Evolutionary conservation across 2,329 filamentous ascomycete genomes (phyloP).

Genomic region (Didymella sp.): DNA sequence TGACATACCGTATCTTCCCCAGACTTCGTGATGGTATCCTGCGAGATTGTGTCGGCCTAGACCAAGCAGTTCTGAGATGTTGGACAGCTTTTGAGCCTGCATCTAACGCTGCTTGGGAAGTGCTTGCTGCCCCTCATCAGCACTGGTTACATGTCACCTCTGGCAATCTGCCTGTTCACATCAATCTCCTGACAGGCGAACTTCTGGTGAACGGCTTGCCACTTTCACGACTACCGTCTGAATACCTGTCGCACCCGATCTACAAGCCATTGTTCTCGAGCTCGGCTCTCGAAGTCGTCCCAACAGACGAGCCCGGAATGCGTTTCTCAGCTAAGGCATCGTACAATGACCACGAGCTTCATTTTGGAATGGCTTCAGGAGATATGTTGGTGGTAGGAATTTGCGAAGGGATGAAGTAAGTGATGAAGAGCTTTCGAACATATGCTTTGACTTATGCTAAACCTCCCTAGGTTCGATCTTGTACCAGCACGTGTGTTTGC

Average conservation of each 20-base stretch:
- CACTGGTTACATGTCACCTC: slow-evolving; percentile 45
- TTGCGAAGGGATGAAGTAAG: slow-evolving; percentile 9
- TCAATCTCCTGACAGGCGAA: slow-evolving; percentile 60
- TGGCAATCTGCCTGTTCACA: slow-evolving; percentile 40
- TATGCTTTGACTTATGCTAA: too few relatives aligned
- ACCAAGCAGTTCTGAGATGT: slow-evolving; percentile 23
- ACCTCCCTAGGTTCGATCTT: slow-evolving; percentile 33
- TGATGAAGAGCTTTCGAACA: too few relatives aligned
- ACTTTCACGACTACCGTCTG: slow-evolving; percentile 55
- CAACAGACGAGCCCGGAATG: slow-evolving; percentile 51
- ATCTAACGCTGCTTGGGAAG: slow-evolving; percentile 16
- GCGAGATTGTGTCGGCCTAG: slow-evolving; percentile 14
- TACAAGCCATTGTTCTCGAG: slow-evolving; percentile 56
- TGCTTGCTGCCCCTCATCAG: slow-evolving; percentile 19
- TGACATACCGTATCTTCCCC: slow-evolving; percentile 28
- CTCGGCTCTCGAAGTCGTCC: slow-evolving; percentile 54
- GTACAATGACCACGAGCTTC: slow-evolving; percentile 37
- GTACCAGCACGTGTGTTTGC: slow-evolving; percentile 45
- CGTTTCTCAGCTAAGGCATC: slow-evolving; percentile 48
- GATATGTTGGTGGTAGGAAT: slow-evolving; percentile 38
- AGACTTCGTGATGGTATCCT: slow-evolving; percentile 15
- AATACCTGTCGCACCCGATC: slow-evolving; percentile 52
- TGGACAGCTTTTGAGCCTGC: slow-evolving; percentile 32
- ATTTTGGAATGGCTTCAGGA: slow-evolving; percentile 44
- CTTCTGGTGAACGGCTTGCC: slow-evolving; percentile 62